Evolutionary conservation across 768 basidiomycete species (phyloP), one percentile per base, ranked within the genome.

Genomic region (Podaxis carcinomalis): DNA sequence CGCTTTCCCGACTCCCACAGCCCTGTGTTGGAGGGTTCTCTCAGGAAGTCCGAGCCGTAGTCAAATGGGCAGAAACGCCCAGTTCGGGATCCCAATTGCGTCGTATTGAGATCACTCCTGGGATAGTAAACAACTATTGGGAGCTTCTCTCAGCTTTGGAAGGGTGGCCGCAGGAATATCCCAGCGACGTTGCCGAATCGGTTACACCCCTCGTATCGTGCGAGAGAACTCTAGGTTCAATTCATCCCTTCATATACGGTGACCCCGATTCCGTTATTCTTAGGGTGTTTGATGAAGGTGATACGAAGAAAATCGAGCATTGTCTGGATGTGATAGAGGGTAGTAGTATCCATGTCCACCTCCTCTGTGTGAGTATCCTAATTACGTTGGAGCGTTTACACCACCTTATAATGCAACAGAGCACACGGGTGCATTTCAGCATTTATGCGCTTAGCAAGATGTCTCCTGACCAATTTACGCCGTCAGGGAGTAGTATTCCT

Each of bases 401-500:
- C 16, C 19, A n/a, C 42, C 42, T 44, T 6, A 44, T 5, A 44
- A 44, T 9, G 42, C 7, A n/a, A 16, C 23, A 56, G 54, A 13
- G 23, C 23, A 42, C 54, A 14, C 39, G 37, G 42, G 23, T 56
- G 11, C 54, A 60, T 51, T 49, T 63, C 23, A 51, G 36, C 11
- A 46, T 56, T 44, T 21, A 16, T 35, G 42, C 51, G 19, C 52
- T 63, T 21, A 63, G 61, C n/a, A 62, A 53, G 25, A 54, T 69
- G 42, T 32, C 54, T 28, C 28, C 54, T 13, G 61, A 63, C 5
- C 51, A 61, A 51, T 62, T 62, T 25, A 50, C 60, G 16, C 57
- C 62, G 36, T 40, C 46, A 21, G 39, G 51, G 23, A 32, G 56
- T n/a, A 35, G 56, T n/a, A 61, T 64, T 21, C 55, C 59, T 14